A percentile compares a stretch with the other conserved stretches of the same genome.
Evolutionary conservation across 345 rosid species (phyloP).

Genomic region (Salix arbutifolia): DNA sequence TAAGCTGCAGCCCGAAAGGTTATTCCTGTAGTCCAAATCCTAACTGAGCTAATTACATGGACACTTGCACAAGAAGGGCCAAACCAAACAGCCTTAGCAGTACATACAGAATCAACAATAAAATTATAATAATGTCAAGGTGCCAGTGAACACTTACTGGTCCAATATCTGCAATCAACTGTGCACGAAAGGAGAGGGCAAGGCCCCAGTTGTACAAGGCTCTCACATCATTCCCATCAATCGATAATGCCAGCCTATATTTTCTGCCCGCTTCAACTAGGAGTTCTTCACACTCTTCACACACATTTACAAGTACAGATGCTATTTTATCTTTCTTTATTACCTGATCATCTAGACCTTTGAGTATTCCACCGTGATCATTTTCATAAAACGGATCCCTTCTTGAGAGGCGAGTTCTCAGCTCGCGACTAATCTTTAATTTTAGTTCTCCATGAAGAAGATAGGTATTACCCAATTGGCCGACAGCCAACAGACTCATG

Average conservation of each 20-base stretch:
- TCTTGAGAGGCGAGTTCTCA: slow-evolving; percentile 46
- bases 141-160: slow-evolving; percentile 42
- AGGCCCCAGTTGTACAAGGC: slow-evolving; percentile 76
- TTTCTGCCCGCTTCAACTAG: slow-evolving; percentile 66
- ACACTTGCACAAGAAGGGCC: background rate
- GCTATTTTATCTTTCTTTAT: slow-evolving; percentile 37
- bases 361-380: slow-evolving; percentile 24
- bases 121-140: background rate
- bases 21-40: background rate
- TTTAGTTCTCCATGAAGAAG: slow-evolving; percentile 74
- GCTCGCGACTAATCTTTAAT: slow-evolving; percentile 49
- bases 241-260: slow-evolving; percentile 54
- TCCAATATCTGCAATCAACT: slow-evolving; percentile 70
- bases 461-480: slow-evolving; percentile 65
- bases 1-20: background rate
- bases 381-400: slow-evolving; percentile 26
- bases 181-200: slow-evolving; percentile 70
- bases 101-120: background rate
- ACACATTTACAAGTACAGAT: slow-evolving; percentile 42
- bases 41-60: background rate
- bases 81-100: background rate
- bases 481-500: slow-evolving; percentile 64
- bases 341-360: slow-evolving; percentile 18
- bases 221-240: slow-evolving; percentile 58
- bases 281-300: slow-evolving; percentile 70